Conservation (phyloP, 768 basidiomycete genomes). For the Amanita muscaria region DNA sequence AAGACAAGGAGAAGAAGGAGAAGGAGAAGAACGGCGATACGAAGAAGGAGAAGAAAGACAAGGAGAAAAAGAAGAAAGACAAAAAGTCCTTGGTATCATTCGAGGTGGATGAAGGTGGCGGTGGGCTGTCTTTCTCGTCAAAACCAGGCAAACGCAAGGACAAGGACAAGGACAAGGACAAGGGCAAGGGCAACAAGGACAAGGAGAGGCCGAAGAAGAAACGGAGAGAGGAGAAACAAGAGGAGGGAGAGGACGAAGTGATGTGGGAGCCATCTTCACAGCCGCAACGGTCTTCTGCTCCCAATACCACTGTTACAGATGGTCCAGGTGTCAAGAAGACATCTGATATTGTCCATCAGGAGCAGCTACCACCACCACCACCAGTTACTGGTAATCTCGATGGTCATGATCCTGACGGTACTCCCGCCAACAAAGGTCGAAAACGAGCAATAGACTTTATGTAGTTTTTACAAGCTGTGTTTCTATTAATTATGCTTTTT, state of each 20-base stretch:
- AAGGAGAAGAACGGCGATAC: constrained; percentile 29
- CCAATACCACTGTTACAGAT: too few species aligned
- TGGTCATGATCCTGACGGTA: constrained; percentile 15
- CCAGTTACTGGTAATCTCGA: constrained; percentile 12
- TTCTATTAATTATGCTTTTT: too few species aligned
- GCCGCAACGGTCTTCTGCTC: too few species aligned
- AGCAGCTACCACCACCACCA: constrained; percentile 19
- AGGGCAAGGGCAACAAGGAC: constrained; percentile 19
- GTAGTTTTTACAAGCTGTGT: constrained; percentile 32
- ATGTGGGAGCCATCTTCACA: constrained; percentile 57
- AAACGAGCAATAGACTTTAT: constrained; percentile 74
- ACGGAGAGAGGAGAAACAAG: too few species aligned
- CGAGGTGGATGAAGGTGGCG: constrained; percentile 60
- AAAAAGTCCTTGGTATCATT: constrained; percentile 61
- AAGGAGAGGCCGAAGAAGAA: constrained; percentile 22
- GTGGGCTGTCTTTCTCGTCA: constrained; percentile 25
- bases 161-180: constrained; percentile 37
- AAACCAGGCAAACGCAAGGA: constrained; percentile 32
- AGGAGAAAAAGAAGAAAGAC: constrained; percentile 33
- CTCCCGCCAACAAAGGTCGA: constrained; percentile 31
- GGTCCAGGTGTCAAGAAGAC: constrained; percentile 23
- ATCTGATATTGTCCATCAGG: constrained; percentile 24
- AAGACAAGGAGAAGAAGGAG: constrained; percentile 32
- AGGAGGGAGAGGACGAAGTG: constrained; percentile 35
- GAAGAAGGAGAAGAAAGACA: constrained; percentile 22